Conservation (phyloP, 441 rosid species). For the Metrosideros polymorpha region DNA sequence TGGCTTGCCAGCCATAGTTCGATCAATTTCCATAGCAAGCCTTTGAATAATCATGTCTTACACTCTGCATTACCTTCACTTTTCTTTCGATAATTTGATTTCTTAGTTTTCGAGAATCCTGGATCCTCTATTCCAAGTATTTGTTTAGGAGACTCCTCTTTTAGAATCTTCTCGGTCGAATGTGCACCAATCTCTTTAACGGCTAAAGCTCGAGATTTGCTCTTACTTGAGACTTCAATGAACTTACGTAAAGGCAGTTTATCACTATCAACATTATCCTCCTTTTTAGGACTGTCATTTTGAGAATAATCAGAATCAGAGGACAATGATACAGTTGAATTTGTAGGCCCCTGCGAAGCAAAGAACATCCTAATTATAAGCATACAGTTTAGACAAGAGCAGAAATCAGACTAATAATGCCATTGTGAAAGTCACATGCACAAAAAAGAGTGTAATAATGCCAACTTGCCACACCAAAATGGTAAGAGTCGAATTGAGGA, state of each 20-base stretch:
- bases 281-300: slow-evolving; percentile 24
- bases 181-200: slow-evolving; percentile 8
- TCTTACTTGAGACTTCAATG: slow-evolving; percentile 11
- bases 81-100: slow-evolving; percentile 11
- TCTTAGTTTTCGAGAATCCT: slow-evolving; percentile 19
- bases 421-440: not conserved
- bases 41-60: not conserved
- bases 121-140: slow-evolving; percentile 14
- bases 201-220: not conserved
- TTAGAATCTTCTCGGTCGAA: slow-evolving; percentile 12
- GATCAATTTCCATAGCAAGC: not conserved
- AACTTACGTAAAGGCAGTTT: slow-evolving; percentile 4
- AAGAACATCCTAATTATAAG: not conserved
- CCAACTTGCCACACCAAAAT: not conserved
- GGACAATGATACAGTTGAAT: slow-evolving; percentile 35
- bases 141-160: slow-evolving; percentile 17
- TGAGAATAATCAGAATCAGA: slow-evolving; percentile 44
- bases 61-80: slow-evolving; percentile 23
- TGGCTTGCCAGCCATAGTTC: not conserved
- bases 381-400: not conserved
- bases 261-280: slow-evolving; percentile 9
- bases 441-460: not conserved
- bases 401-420: not conserved
- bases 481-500: not conserved
- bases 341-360: slow-evolving; percentile 47